Evolutionary conservation across 331 rosid genomes (phyloP), one percentile per base, ranked within the genome.

Genomic region (Saraca asoca): DNA sequence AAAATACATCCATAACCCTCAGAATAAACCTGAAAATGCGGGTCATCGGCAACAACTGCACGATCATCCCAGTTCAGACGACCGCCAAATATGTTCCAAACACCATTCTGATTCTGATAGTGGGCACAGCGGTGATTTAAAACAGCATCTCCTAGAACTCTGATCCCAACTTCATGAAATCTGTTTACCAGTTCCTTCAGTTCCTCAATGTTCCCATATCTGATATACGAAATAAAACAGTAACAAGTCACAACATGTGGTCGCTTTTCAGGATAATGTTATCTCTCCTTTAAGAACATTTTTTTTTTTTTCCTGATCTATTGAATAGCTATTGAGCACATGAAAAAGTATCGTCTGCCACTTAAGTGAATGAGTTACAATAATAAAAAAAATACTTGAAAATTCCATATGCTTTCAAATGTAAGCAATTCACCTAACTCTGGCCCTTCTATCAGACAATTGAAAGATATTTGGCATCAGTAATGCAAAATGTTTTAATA

Each of bases 41-140:
- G 97, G 80, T 94, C 99, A 74, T 94, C 99, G 15, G 87, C 88
- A 57, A 94, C 97, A 70, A 94, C 29, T 9, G 99, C 99, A 15
- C 96, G 96, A 31, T 78, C 97, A 64, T 94, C 99, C 99, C 99
- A 94, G 81, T 88, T 77, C 29, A 94, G 80, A 60, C 85, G 92
- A 61, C 99, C 99, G 60, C 99, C 99, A 86, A 73, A 94, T 64
- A 85, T 70, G 80, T 94, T 94, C 99, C 99, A 94, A 69, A 90
- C 74, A 77, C 99, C 99, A 75, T 90, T 94, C 77, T 81, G 75
- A 83, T 94, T 90, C 80, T 80, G n/a, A 61, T 1, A 76, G 7
- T 94, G 78, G 51, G 99, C 99, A 78, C 99, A 94, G 11, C 99
- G 99, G 74, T 94, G 99, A 82, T 94, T 94, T 66, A 94, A 77